Percentiles rank a stretch among this genome's conserved stretches.
phyloP scores from a whole-genome alignment of 2,329 filamentous ascomycete genomes.

The Alternaria brassicicola region DNA sequence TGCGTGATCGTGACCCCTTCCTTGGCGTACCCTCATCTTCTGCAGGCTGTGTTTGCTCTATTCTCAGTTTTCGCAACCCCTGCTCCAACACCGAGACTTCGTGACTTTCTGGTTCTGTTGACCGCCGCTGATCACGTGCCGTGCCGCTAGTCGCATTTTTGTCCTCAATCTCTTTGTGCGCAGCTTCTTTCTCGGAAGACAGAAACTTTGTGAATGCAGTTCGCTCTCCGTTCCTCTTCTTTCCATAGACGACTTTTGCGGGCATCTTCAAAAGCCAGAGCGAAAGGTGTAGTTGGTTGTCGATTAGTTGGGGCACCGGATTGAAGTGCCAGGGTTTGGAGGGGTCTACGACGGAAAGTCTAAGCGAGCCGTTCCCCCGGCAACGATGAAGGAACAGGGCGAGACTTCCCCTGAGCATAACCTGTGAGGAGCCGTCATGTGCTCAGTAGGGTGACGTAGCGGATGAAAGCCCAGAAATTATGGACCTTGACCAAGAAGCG shows the following conservation, averaged over 20 bases:
- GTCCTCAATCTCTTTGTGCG: neutral
- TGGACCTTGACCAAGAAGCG: neutral
- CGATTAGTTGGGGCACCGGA: conserved; percentile 4
- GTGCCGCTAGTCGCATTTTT: conserved; percentile 4
- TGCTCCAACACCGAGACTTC: conserved; percentile 10
- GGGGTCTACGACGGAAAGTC: conserved; percentile 10
- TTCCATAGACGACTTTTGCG: conserved; percentile 33
- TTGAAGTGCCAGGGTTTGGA: conserved; percentile 4
- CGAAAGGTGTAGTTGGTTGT: neutral
- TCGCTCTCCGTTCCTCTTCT: conserved; percentile 35
- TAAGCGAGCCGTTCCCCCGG: conserved; percentile 14
- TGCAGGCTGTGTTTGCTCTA: neutral
- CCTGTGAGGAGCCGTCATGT: neutral
- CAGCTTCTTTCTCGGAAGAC: conserved; percentile 34
- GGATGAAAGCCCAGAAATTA: neutral
- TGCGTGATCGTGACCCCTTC: conserved; percentile 15
- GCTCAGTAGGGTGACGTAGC: neutral
- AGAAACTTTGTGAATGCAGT: conserved; percentile 35
- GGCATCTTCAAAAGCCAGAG: conserved; percentile 24
- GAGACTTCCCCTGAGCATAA: neutral
- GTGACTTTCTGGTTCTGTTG: conserved; percentile 1
- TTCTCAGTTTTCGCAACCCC: conserved; percentile 11
- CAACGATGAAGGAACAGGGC: neutral
- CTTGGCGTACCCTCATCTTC: conserved; percentile 8
- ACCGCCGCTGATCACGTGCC: conserved; percentile 8